Percentiles rank a stretch among this genome's conserved stretches.
These are phyloP conservation scores for Angomonas ambiguus DNA, from an alignment of 208 protist genomes.

Conservation along the genomic window DNA sequence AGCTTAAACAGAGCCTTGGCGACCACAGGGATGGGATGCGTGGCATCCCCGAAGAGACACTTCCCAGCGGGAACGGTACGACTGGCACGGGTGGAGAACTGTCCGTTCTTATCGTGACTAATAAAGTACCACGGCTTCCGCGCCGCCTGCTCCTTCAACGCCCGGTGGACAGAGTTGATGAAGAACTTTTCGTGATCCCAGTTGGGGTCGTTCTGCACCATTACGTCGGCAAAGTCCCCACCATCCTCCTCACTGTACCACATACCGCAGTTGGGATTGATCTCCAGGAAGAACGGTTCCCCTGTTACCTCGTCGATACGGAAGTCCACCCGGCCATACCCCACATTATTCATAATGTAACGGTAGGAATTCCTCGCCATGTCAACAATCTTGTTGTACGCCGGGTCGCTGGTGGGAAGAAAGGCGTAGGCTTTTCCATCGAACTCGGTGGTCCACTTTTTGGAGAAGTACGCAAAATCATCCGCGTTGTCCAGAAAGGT, in stretches of 20 bases:
- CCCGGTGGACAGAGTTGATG: conserved; percentile 47
- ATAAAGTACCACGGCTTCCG: conserved; percentile 81
- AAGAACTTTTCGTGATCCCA: conserved; percentile 84
- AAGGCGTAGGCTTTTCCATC: conserved; percentile 60
- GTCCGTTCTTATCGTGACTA: conserved; percentile 75
- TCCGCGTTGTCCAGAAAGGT: conserved; percentile 65
- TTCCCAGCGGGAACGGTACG: conserved; percentile 65
- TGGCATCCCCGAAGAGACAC: conserved; percentile 64
- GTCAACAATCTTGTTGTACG: conserved; percentile 60
- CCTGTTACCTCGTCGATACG: conserved; percentile 70
- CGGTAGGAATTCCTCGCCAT: conserved; percentile 79
- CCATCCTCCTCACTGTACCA: conserved; percentile 80
- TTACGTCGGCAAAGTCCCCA: conserved; percentile 83
- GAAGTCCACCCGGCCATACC: conserved; percentile 85
- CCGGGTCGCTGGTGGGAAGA: conserved; percentile 60
- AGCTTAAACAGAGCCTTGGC: conserved; percentile 75
- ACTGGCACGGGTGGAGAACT: conserved; percentile 69
- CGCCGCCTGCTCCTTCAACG: conserved; percentile 57
- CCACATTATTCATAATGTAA: conserved; percentile 83
- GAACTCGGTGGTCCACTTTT: conserved; percentile 82
- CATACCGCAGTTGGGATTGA: conserved; percentile 90
- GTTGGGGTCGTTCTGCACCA: conserved; percentile 69
- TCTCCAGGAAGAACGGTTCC: conserved; percentile 83
- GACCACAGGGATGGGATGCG: conserved; percentile 68
- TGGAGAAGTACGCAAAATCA: conserved; percentile 88